A percentile compares a stretch with the other conserved stretches of the same genome.
Evolutionary conservation across 208 protist species (phyloP).

Genomic region (Leishmania tropica): DNA sequence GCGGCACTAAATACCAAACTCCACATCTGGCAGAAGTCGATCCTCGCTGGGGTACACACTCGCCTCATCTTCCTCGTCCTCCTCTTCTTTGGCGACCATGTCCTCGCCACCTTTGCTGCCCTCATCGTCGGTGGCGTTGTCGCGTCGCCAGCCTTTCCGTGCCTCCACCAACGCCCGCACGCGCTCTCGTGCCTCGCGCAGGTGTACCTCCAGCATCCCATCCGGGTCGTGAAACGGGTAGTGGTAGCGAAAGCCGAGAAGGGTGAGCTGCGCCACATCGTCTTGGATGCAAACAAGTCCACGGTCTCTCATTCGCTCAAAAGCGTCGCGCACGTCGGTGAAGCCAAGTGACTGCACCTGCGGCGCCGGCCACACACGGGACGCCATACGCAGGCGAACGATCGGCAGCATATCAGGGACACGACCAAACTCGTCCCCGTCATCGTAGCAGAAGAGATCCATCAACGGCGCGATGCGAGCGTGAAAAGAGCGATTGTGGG

Average conservation of each 20-base stretch:
- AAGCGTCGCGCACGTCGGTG: conserved; percentile 44
- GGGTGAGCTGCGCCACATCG: conserved; percentile 54
- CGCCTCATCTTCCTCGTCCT: conserved; percentile 23
- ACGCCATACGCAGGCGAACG: conserved; percentile 39
- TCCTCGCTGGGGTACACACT: background rate
- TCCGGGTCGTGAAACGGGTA: conserved; percentile 77
- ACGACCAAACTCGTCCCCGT: conserved; percentile 46
- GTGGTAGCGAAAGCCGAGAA: conserved; percentile 84
- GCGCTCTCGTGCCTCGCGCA: conserved; percentile 30
- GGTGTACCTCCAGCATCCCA: conserved; percentile 52
- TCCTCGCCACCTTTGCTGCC: conserved; percentile 20
- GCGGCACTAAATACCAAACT: conserved; percentile 46
- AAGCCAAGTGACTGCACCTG: conserved; percentile 41
- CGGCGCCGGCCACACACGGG: conserved; percentile 29
- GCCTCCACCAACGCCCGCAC: conserved; percentile 15
- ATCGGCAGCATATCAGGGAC: conserved; percentile 54
- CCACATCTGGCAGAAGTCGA: conserved; percentile 46
- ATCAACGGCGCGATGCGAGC: conserved; percentile 51
- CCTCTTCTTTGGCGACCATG: background rate
- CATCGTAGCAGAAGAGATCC: conserved; percentile 80
- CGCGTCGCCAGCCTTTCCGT: background rate
- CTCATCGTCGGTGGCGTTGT: background rate
- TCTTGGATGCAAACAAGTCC: conserved; percentile 47
- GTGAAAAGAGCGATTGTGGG: conserved; percentile 58
- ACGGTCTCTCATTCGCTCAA: conserved; percentile 40